Evolutionary conservation across 1,284 basidiomycete species (phyloP), one percentile per base, ranked within the genome.

Genomic region (Athelia sp.): DNA sequence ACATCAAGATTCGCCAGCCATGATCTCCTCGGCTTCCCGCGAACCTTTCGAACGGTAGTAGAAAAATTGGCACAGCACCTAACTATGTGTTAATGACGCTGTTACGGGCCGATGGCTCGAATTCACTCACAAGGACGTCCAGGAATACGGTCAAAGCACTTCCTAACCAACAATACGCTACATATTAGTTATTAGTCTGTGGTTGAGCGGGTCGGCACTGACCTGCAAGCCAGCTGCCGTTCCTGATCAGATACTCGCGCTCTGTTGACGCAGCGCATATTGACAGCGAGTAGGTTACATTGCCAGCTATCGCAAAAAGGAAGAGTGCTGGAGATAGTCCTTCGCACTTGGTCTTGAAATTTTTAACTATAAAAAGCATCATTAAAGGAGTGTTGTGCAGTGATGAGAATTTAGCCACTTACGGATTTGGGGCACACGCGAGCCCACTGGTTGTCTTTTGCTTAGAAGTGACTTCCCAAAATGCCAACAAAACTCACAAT

Each of bases 261-360:
- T 90, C 81, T 61, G 78, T 77, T 52, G 89, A 92, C 58, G 84
- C 84, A 50, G 83, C 79, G 45, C 91, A 73, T 60, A 98, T 97
- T 23, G 90, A 92, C 49, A 84, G 66, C 22, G 87, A 78, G 68
- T 94, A 97, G 32, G 92, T 92, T 40, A 80, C 64, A 62, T 92
- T 96, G 40, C 93, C 93, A 45, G 84, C 78, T 50, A 98, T 92
- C 17, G 91, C 80, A 68, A 97, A 98, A 66, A 94, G 79, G 71
- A 98, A 98, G 53, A 98, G 76, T 15, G 90, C 92, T 43, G 93
- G 83, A 23, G 90, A 90, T 49, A 98, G 78, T 10, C 95, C 95
- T 60, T 90, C 87, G 66, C 94, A 98, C 60, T 86, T 82, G 4
- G 94, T 97, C 60, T 84, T 77, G 56, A 86, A 70, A 67, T 90